Evolutionary conservation across 139 green algal genomes (phyloP).

Genomic region (Chlamydomonas sphaeroides): DNA sequence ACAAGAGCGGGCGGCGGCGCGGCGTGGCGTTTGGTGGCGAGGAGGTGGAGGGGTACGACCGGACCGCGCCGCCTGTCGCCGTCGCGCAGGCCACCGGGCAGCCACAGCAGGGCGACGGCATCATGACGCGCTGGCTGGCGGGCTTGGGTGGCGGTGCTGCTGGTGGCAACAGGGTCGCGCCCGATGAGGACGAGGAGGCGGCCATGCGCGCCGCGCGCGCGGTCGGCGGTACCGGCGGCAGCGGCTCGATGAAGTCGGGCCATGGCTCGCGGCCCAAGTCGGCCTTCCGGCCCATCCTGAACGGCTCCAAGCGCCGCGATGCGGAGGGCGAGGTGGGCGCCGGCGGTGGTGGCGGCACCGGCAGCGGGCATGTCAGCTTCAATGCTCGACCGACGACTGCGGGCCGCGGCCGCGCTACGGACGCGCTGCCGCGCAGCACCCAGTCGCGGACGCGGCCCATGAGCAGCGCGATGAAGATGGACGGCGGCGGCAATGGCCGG

Average conservation of each 20-base stretch:
- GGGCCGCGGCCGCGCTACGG: background rate
- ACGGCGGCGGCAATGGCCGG: background rate
- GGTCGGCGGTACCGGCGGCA: background rate
- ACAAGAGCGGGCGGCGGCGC: background rate
- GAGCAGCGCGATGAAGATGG: background rate
- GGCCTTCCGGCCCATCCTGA: background rate
- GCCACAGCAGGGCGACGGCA: slow-evolving; percentile 7
- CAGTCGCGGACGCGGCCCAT: background rate
- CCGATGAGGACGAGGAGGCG: slow-evolving; percentile 25
- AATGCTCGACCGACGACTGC: background rate
- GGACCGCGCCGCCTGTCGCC: background rate
- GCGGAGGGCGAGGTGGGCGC: no score
- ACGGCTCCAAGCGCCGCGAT: no score
- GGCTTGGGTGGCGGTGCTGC: background rate
- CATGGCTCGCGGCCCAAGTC: background rate
- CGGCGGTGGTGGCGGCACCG: no score
- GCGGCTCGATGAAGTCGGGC: no score
- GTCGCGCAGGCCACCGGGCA: no score
- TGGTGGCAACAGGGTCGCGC: background rate
- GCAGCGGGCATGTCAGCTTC: no score
- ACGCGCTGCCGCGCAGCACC: slow-evolving; percentile 11
- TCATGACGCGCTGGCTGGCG: slow-evolving; percentile 29
- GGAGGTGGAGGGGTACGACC: slow-evolving; percentile 33
- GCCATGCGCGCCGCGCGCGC: background rate
- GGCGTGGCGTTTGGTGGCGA: slow-evolving; percentile 15